phyloP scores from a whole-genome alignment of 306 rosid genomes.

The Quercus dentata region DNA sequence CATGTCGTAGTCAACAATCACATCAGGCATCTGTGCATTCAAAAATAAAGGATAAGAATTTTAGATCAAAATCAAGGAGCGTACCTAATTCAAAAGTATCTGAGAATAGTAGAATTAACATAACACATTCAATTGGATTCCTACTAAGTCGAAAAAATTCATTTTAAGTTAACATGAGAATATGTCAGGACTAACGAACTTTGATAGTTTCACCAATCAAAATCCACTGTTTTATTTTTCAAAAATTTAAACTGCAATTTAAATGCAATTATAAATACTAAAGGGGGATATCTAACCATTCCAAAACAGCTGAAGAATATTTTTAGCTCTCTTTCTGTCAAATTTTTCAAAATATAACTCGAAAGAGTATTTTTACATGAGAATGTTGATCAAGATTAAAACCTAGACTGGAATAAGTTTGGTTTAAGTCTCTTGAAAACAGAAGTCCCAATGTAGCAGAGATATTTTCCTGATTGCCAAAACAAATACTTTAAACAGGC shows the following conservation, averaged over 20 bases:
- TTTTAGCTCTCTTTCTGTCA: neutral
- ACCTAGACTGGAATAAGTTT: neutral
- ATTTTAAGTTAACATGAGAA: neutral
- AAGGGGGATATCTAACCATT: neutral
- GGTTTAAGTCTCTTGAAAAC: neutral
- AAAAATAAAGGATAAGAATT: slow-evolving; percentile 13
- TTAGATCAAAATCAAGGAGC: slow-evolving; percentile 3
- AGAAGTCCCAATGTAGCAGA: neutral
- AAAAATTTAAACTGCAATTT: neutral
- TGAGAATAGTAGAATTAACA: neutral
- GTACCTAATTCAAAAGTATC: neutral
- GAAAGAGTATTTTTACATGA: neutral
- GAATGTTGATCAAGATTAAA: neutral
- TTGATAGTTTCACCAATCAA: neutral
- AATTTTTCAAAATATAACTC: neutral
- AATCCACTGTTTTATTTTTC: neutral
- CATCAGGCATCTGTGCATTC: slow-evolving; percentile 78
- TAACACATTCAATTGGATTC: neutral
- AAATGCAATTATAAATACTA: neutral
- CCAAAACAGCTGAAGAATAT: neutral
- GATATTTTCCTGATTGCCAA: neutral
- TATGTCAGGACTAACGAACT: neutral
- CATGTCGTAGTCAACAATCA: slow-evolving; percentile 85
- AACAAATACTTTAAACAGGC: neutral
- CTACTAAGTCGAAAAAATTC: neutral